A percentile compares a stretch with the other conserved stretches of the same genome.
Conservation (phyloP, 805 yeast species). For the Lipomyces mesembrius region DNA sequence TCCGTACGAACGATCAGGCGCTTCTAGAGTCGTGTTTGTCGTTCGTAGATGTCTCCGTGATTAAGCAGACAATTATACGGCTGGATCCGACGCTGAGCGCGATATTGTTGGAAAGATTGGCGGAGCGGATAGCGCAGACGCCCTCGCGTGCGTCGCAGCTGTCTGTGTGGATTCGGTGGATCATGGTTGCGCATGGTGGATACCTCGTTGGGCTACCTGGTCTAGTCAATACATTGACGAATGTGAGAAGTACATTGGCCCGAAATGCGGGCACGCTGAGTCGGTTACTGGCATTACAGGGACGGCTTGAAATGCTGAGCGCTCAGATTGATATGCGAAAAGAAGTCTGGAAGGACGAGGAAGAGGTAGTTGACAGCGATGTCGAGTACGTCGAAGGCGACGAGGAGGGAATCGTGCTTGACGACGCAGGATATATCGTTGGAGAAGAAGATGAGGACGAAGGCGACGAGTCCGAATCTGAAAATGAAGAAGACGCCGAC, state of each 20-base stretch:
- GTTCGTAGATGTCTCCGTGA: conserved; percentile 56
- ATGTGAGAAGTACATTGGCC: conserved; percentile 61
- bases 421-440: conserved; percentile 45
- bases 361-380: conserved; percentile 43
- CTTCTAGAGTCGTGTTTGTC: conserved; percentile 79
- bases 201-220: conserved; percentile 59
- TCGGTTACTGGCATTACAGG: conserved; percentile 77
- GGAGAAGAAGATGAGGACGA: conserved; percentile 52
- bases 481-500: conserved; percentile 49
- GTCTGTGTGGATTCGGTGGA: conserved; percentile 79
- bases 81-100: conserved; percentile 54
- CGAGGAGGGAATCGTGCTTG: conserved; percentile 26
- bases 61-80: conserved; percentile 60
- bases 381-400: conserved; percentile 49
- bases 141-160: conserved; percentile 58
- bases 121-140: conserved; percentile 56
- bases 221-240: conserved; percentile 59
- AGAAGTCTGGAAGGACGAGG: conserved; percentile 46
- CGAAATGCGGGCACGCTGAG: conserved; percentile 65
- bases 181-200: conserved; percentile 71
- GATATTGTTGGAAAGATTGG: conserved; percentile 53
- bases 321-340: conserved; percentile 76
- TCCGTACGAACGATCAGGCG: conserved; percentile 83
- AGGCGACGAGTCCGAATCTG: conserved; percentile 49
- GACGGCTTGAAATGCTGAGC: conserved; percentile 75